Evolutionary conservation across 176 grass and related monocot genomes (phyloP).

Genomic region (Juncus inflexus): DNA sequence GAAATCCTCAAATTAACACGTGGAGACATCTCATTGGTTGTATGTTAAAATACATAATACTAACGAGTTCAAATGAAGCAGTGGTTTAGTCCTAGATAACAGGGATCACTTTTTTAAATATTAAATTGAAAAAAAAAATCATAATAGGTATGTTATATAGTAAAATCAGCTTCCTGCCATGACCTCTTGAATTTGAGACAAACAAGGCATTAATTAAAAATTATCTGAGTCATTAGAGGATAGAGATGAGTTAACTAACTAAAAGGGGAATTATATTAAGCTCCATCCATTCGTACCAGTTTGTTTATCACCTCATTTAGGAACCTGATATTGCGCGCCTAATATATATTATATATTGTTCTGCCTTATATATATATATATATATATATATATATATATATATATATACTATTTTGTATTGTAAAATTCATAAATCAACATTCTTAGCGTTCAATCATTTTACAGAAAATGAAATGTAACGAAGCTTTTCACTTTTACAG

Average conservation of each 20-base stretch:
- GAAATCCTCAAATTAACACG: background rate
- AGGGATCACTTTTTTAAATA: background rate
- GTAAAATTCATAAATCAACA: conserved; percentile 3
- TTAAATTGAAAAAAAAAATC: background rate
- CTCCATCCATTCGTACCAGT: too few relatives aligned
- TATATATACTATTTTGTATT: background rate
- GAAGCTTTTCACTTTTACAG: too few relatives aligned
- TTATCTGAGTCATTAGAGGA: too few relatives aligned
- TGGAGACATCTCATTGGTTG: conserved; percentile 24
- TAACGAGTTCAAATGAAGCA: background rate
- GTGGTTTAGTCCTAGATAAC: conserved; percentile 11
- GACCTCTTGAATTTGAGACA: background rate
- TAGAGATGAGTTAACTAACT: too few relatives aligned
- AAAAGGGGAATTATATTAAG: too few relatives aligned
- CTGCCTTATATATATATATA: too few relatives aligned
- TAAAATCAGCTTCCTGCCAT: conserved; percentile 11
- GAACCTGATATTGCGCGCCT: too few relatives aligned
- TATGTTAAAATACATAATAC: conserved; percentile 13
- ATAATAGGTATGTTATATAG: background rate
- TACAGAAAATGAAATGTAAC: too few relatives aligned
- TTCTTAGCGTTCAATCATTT: too few relatives aligned
- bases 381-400: background rate
- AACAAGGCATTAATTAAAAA: conserved; percentile 4
- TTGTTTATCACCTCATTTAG: too few relatives aligned
- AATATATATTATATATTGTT: too few relatives aligned